Percentiles rank a stretch among this genome's conserved stretches.
Evolutionary conservation across 1,284 basidiomycete species (phyloP).

Genomic region (Irpex rosettiformis): DNA sequence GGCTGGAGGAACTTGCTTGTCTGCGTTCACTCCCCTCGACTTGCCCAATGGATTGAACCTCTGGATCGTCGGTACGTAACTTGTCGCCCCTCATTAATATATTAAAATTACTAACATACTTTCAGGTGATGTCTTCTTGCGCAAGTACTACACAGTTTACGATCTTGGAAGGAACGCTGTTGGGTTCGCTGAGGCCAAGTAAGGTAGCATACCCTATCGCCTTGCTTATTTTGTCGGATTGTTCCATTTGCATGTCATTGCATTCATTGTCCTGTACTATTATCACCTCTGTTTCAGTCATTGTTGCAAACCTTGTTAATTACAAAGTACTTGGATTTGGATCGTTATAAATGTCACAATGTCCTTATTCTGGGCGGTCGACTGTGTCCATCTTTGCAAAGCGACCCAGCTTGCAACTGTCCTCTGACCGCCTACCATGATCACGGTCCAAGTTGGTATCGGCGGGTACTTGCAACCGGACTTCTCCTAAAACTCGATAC

Average conservation of each 20-base stretch:
- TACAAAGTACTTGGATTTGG: neutral
- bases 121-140: constrained; percentile 79
- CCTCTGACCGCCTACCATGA: neutral
- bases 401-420: neutral
- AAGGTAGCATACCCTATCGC: neutral
- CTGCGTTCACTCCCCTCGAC: constrained; percentile 91
- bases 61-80: constrained; percentile 86
- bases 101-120: constrained; percentile 12
- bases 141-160: constrained; percentile 93
- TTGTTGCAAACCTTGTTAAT: neutral
- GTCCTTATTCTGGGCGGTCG: no score
- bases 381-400: no score
- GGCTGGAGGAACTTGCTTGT: constrained; percentile 90
- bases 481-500: neutral
- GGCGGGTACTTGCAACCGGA: neutral
- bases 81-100: constrained; percentile 8
- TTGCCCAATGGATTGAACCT: constrained; percentile 84
- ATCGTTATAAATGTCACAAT: no score
- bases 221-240: neutral
- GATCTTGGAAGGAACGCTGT: constrained; percentile 85
- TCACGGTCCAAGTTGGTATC: neutral
- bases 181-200: constrained; percentile 66
- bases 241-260: neutral
- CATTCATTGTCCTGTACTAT: neutral
- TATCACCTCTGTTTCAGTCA: neutral